Conservation (phyloP, 495 filamentous ascomycete genomes). For the Aspergillus bridgeri region DNA sequence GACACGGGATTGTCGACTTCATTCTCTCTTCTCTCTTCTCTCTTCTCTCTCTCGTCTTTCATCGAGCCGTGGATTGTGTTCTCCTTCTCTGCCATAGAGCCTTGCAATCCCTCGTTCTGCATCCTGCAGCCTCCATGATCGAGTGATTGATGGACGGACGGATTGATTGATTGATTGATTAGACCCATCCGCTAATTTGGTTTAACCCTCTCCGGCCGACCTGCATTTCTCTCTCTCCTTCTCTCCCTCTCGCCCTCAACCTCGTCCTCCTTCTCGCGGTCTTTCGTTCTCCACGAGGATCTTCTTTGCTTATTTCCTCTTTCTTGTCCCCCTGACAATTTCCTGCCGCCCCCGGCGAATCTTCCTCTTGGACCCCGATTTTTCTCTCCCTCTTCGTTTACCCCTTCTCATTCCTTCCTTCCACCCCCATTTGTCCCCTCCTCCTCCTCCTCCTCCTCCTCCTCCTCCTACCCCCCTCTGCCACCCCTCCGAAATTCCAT, state of each 20-base stretch:
- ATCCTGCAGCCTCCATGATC: neutral
- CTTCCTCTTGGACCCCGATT: constrained; percentile 15
- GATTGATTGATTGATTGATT: constrained; percentile 3
- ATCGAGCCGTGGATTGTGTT: neutral
- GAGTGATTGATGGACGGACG: neutral
- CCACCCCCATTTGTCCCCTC: neutral
- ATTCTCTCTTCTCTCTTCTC: neutral
- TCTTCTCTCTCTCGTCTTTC: neutral
- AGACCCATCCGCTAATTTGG: neutral
- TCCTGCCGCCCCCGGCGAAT: constrained; percentile 14
- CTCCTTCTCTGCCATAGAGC: neutral
- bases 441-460: too few relatives aligned
- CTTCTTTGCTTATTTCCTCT: constrained; percentile 6
- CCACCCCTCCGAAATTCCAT: constrained; percentile 9
- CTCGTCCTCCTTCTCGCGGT: constrained; percentile 6
- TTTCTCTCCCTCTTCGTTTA: constrained; percentile 6
- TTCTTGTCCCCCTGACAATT: constrained; percentile 22
- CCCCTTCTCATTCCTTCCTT: constrained; percentile 10
- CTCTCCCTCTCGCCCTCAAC: constrained; percentile 6
- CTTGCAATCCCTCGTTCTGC: neutral
- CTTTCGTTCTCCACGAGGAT: neutral
- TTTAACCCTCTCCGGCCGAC: neutral
- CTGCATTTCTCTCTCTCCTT: neutral
- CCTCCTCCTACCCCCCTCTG: neutral
- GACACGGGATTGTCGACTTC: constrained; percentile 1